phyloP scores from a whole-genome alignment of 78 protist species.

The Dictyostelium brefeldianum region DNA sequence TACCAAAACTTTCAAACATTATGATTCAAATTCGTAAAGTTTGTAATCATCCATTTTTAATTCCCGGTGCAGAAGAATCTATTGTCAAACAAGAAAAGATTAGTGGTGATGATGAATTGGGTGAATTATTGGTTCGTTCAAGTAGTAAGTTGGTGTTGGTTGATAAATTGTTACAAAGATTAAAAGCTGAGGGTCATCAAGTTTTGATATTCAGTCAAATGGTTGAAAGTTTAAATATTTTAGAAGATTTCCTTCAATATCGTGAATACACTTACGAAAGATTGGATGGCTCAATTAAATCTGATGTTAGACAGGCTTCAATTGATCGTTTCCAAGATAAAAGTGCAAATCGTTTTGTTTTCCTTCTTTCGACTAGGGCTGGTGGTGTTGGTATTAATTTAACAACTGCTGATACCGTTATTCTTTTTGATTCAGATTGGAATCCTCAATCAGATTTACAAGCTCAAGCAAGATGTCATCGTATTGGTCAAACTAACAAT shows the following conservation, averaged over 20 bases:
- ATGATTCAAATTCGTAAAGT: constrained; percentile 95
- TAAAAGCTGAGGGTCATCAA: constrained; percentile 89
- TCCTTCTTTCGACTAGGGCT: constrained; percentile 95
- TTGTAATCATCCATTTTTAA: constrained; percentile 95
- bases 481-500: constrained; percentile 97
- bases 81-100: constrained; percentile 58
- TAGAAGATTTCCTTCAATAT: constrained; percentile 89
- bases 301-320: constrained; percentile 85
- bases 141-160: constrained; percentile 93
- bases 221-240: constrained; percentile 90
- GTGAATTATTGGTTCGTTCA: constrained; percentile 87
- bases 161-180: constrained; percentile 90
- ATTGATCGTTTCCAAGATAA: constrained; percentile 93
- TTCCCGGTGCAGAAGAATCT: constrained; percentile 84
- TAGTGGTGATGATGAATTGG: constrained; percentile 83
- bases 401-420: constrained; percentile 96
- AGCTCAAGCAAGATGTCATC: constrained; percentile 92
- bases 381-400: constrained; percentile 98
- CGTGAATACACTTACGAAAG: constrained; percentile 84
- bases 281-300: constrained; percentile 89
- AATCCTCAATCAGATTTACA: constrained; percentile 98
- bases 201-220: constrained; percentile 97
- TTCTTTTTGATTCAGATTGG: constrained; percentile 98
- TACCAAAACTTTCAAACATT: constrained; percentile 89
- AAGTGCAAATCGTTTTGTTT: constrained; percentile 84